Evolutionary conservation across 169 alveolate species (phyloP).

Genomic region (Plasmodium relictum): DNA sequence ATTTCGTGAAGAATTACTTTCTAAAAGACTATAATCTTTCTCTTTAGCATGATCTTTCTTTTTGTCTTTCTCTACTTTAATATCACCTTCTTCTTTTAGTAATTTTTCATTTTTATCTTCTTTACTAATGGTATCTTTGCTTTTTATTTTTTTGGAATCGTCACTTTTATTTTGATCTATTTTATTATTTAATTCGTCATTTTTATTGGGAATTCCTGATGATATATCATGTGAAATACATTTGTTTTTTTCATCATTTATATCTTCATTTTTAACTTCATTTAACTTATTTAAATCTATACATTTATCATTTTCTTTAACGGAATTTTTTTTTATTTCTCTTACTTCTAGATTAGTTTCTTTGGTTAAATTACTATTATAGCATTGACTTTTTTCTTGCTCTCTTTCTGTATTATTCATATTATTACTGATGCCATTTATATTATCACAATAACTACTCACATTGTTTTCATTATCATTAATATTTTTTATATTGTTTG

Average conservation of each 20-base stretch:
- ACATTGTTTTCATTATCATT: neutral
- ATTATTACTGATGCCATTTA: neutral
- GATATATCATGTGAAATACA: neutral
- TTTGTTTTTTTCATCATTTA: constrained; percentile 15
- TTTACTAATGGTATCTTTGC: neutral
- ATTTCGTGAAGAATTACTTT: constrained; percentile 1
- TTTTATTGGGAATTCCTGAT: constrained; percentile 3
- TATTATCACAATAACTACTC: neutral
- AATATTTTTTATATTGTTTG: neutral
- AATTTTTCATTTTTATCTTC: constrained; percentile 8
- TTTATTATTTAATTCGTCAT: neutral
- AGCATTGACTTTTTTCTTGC: neutral
- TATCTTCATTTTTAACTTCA: neutral
- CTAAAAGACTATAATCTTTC: neutral
- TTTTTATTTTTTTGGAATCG: constrained; percentile 1
- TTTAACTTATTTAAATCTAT: neutral
- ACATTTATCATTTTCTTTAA: neutral
- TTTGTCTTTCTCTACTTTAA: neutral
- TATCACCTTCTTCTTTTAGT: constrained; percentile 21
- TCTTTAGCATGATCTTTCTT: constrained; percentile 10
- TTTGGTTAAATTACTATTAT: neutral
- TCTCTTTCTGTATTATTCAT: neutral
- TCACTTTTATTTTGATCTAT: neutral
- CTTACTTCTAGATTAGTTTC: neutral
- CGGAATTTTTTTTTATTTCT: neutral